Conservation (phyloP, 768 basidiomycete genomes). For the Lactifluus rugatus region DNA sequence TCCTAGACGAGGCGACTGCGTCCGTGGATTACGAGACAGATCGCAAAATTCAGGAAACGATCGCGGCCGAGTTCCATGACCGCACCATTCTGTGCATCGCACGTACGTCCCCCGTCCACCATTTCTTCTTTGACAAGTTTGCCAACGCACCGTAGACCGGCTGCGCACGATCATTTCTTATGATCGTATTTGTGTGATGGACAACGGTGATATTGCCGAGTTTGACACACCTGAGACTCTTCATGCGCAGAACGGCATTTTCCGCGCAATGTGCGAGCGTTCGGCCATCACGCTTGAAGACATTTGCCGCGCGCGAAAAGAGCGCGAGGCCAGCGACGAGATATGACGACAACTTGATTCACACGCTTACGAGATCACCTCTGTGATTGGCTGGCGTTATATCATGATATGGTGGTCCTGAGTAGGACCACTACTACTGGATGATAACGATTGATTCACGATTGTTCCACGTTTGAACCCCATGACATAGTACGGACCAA, state of each 20-base stretch:
- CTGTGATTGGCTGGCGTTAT: background rate
- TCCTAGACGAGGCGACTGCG: conserved; percentile 90
- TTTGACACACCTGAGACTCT: conserved; percentile 70
- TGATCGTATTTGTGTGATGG: conserved; percentile 82
- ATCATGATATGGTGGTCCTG: too few species aligned
- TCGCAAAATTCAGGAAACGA: conserved; percentile 84
- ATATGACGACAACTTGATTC: background rate
- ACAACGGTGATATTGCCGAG: conserved; percentile 74
- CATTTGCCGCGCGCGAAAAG: conserved; percentile 36
- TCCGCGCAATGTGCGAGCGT: conserved; percentile 78
- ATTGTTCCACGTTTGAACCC: background rate
- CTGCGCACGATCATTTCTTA: conserved; percentile 81
- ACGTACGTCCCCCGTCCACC: conserved; percentile 43
- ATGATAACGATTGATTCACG: background rate
- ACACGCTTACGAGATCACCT: background rate
- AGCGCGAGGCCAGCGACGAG: conserved; percentile 6
- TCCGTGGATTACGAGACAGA: conserved; percentile 88
- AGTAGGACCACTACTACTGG: background rate
- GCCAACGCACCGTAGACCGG: conserved; percentile 42
- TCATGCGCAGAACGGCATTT: conserved; percentile 54
- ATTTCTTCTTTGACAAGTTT: background rate
- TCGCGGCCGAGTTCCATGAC: conserved; percentile 72
- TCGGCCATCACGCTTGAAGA: conserved; percentile 71
- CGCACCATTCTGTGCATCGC: conserved; percentile 83
- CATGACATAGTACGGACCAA: background rate